A percentile compares a stretch with the other conserved stretches of the same genome.
These are phyloP conservation scores for Mycena galericulata DNA, from an alignment of 768 basidiomycete species.

Conservation along the genomic window DNA sequence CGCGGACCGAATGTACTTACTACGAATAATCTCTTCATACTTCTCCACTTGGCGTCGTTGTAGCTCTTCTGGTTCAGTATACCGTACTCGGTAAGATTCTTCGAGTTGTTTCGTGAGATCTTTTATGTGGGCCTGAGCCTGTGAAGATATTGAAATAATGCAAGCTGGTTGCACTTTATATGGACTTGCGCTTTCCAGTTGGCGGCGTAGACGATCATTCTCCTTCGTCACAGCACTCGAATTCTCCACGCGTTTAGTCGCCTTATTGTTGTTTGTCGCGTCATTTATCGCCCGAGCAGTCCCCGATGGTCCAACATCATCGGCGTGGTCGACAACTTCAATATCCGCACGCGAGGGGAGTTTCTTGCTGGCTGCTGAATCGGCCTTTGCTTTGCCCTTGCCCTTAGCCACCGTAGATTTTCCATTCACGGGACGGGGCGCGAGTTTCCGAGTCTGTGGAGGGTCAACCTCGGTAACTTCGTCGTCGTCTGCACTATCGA, in stretches of 20 bases:
- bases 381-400: constrained; percentile 29
- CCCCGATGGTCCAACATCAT: constrained; percentile 19
- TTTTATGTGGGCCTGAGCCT: constrained; percentile 60
- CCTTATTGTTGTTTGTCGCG: constrained; percentile 14
- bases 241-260: constrained; percentile 6
- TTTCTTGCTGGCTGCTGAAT: constrained; percentile 16
- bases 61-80: constrained; percentile 74
- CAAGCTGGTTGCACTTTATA: not conserved
- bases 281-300: constrained; percentile 26
- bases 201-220: constrained; percentile 15
- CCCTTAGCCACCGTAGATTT: constrained; percentile 28
- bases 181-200: constrained; percentile 10
- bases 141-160: constrained; percentile 3
- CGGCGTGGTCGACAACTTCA: constrained; percentile 26
- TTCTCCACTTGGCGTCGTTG: constrained; percentile 61
- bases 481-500: constrained; percentile 10
- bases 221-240: constrained; percentile 6
- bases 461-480: constrained; percentile 28
- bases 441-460: constrained; percentile 22
- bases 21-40: constrained; percentile 63
- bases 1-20: constrained; percentile 49
- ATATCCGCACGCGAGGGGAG: constrained; percentile 13
- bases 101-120: constrained; percentile 67
- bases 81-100: constrained; percentile 66
- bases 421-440: constrained; percentile 18